Conservation (phyloP, 805 yeast genomes). For the Metschnikowia rubicola region DNA sequence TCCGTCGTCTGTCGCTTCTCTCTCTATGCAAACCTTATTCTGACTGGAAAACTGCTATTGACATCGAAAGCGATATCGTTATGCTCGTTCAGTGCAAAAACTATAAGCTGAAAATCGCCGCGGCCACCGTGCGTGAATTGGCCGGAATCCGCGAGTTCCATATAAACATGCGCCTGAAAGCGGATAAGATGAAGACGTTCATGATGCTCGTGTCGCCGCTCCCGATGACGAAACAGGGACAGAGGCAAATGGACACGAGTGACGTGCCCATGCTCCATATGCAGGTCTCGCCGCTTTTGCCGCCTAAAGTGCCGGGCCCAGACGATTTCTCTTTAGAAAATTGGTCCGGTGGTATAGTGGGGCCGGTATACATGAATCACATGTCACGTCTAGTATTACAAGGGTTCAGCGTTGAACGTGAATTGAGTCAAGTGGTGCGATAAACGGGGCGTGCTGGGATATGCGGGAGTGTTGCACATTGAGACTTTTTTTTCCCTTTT, state of each 20-base stretch:
- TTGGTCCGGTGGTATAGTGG: conserved; percentile 38
- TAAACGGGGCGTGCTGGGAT: background rate
- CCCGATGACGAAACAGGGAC: conserved; percentile 46
- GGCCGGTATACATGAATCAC: conserved; percentile 36
- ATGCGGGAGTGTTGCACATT: too few species aligned
- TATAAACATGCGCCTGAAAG: conserved; percentile 18
- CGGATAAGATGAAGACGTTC: conserved; percentile 22
- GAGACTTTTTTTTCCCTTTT: too few species aligned
- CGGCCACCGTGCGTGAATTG: conserved; percentile 49
- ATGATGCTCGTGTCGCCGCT: conserved; percentile 47
- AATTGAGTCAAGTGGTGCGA: conserved; percentile 1
- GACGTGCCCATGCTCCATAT: conserved; percentile 45
- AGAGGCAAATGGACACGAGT: conserved; percentile 42
- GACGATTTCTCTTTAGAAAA: conserved; percentile 29
- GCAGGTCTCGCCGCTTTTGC: conserved; percentile 33
- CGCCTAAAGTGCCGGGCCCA: conserved; percentile 8
- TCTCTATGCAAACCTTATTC: conserved; percentile 6
- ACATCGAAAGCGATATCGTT: conserved; percentile 29
- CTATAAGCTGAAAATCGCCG: conserved; percentile 40
- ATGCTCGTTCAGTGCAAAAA: conserved; percentile 57
- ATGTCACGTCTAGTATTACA: conserved; percentile 31
- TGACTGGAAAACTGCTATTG: conserved; percentile 1
- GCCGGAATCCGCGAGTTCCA: conserved; percentile 48
- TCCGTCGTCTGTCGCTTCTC: conserved; percentile 4
- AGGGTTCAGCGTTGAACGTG: conserved; percentile 28